These are phyloP conservation scores for Coniella vitis DNA, from an alignment of 2,329 filamentous ascomycete species.

Conservation along the genomic window DNA sequence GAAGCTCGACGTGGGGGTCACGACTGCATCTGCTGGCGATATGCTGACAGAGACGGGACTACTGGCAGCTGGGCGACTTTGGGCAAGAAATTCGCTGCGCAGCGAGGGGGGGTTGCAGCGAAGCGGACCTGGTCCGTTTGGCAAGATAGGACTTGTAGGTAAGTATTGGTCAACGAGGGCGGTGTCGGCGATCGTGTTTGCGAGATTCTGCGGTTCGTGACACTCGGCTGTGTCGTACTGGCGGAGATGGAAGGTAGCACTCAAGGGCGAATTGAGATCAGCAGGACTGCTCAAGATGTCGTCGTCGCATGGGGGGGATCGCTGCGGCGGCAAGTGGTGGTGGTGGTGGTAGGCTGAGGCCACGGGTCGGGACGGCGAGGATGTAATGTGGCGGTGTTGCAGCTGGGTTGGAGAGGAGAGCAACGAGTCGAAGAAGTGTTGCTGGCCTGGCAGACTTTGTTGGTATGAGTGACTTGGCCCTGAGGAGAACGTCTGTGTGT, in stretches of 20 bases:
- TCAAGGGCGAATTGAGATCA: too few relatives aligned
- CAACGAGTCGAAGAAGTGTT: constrained; percentile 4
- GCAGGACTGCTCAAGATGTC: not conserved
- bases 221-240: constrained; percentile 1
- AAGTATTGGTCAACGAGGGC: constrained; percentile 15
- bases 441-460: constrained; percentile 2
- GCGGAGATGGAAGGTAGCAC: not conserved
- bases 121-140: constrained; percentile 7
- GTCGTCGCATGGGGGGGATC: not conserved
- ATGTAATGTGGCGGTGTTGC: not conserved
- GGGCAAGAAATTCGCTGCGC: constrained; percentile 2
- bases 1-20: constrained; percentile 9
- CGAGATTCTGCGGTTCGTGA: constrained; percentile 3
- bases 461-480: constrained; percentile 4
- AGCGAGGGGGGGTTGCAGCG: constrained; percentile 11
- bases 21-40: constrained; percentile 1
- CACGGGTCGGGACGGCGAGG: not conserved
- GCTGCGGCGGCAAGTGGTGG: not conserved
- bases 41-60: not conserved
- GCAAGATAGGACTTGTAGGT: constrained; percentile 10
- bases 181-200: constrained; percentile 13
- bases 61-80: not conserved
- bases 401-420: constrained; percentile 4
- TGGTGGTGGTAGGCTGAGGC: not conserved
- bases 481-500: constrained; percentile 5